Conservation (phyloP, 1,139 yeast species). For the Suhomyces anneliseae region DNA sequence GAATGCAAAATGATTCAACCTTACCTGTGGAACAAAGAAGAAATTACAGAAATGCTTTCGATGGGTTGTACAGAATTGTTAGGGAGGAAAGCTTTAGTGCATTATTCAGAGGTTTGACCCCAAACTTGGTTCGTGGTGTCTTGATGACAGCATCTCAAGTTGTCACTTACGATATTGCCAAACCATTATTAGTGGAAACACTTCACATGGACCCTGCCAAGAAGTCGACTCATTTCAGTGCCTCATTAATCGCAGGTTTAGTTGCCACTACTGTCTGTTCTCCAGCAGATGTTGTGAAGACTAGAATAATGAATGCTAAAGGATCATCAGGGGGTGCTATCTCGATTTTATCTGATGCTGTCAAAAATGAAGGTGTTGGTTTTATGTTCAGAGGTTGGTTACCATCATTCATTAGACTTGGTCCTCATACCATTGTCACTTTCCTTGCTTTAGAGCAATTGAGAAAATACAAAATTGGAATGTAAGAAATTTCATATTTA, state of each 20-base stretch:
- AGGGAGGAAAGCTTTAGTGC: constrained; percentile 61
- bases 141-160: constrained; percentile 92
- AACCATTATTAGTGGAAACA: constrained; percentile 53
- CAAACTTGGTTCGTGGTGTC: constrained; percentile 78
- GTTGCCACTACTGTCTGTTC: constrained; percentile 91
- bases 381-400: constrained; percentile 92
- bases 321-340: constrained; percentile 50
- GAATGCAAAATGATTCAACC: constrained; percentile 88
- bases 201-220: constrained; percentile 58
- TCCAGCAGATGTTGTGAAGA: constrained; percentile 89
- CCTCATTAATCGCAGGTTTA: constrained; percentile 76
- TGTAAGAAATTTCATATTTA: constrained; percentile 22
- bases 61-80: constrained; percentile 65
- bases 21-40: constrained; percentile 66
- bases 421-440: constrained; percentile 87
- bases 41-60: constrained; percentile 75
- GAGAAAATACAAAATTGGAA: constrained; percentile 57
- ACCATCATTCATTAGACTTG: constrained; percentile 82
- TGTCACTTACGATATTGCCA: constrained; percentile 81
- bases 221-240: constrained; percentile 72
- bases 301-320: constrained; percentile 78
- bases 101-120: constrained; percentile 71
- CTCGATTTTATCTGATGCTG: constrained; percentile 52
- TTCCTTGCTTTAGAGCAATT: constrained; percentile 79
- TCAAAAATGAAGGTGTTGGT: constrained; percentile 67